Percentiles rank a stretch among this genome's conserved stretches.
phyloP scores from a whole-genome alignment of 2,329 filamentous ascomycete genomes.

The Neopestalotiopsis rosae region DNA sequence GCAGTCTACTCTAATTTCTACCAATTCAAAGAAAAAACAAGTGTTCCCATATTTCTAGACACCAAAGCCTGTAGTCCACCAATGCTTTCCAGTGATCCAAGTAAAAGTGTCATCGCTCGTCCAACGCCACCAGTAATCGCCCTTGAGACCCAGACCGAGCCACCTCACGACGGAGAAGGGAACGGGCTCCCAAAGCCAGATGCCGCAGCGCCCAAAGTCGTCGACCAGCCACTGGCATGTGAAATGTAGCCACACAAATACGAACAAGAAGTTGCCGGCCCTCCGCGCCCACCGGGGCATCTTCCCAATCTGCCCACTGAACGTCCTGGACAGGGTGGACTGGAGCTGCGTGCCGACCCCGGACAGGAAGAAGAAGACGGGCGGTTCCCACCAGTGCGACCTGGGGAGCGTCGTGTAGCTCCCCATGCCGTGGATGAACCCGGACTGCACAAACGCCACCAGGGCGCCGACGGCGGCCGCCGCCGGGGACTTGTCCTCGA shows the following conservation, averaged over 20 bases:
- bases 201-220: constrained; percentile 74
- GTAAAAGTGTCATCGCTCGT: constrained; percentile 53
- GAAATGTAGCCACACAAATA: constrained; percentile 69
- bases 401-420: constrained; percentile 68
- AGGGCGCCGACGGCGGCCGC: constrained; percentile 41
- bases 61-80: constrained; percentile 59
- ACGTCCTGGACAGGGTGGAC: constrained; percentile 30
- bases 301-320: constrained; percentile 4
- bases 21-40: background rate
- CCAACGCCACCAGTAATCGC: constrained; percentile 74
- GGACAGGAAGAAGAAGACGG: constrained; percentile 76
- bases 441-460: constrained; percentile 70
- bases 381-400: constrained; percentile 56
- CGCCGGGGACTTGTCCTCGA: constrained; percentile 39
- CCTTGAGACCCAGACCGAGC: constrained; percentile 65
- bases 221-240: constrained; percentile 73
- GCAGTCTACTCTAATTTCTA: constrained; percentile 2
- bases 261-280: constrained; percentile 65
- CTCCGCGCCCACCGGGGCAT: constrained; percentile 54
- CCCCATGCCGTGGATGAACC: constrained; percentile 72
- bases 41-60: background rate
- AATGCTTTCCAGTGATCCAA: constrained; percentile 65
- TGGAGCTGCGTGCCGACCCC: constrained; percentile 70
- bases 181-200: constrained; percentile 86
- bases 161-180: constrained; percentile 74